These are phyloP conservation scores for Plenodomus lindquistii DNA, from an alignment of 2,329 filamentous ascomycete genomes.

Conservation along the genomic window DNA sequence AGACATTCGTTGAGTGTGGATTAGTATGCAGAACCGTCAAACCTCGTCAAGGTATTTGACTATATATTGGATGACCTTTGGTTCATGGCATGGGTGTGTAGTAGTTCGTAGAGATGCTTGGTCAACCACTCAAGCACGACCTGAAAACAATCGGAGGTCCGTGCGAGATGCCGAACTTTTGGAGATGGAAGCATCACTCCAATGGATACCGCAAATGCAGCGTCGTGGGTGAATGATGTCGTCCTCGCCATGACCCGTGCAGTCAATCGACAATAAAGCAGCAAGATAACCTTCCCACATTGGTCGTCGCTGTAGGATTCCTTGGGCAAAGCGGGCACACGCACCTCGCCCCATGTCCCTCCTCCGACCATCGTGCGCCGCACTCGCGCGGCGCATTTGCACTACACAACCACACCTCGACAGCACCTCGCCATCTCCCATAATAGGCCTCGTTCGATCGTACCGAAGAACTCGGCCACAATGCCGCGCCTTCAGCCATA, in stretches of 20 bases:
- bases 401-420: constrained; percentile 18
- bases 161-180: neutral
- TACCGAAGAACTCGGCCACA: constrained; percentile 12
- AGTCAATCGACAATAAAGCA: neutral
- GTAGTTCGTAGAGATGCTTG: no score
- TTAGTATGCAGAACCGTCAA: no score
- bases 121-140: no score
- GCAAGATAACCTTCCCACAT: neutral
- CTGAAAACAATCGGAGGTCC: neutral
- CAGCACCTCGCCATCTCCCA: constrained; percentile 18
- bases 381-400: constrained; percentile 37
- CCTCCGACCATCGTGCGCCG: constrained; percentile 30
- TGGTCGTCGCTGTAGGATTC: neutral
- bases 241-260: neutral
- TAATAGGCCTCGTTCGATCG: constrained; percentile 26
- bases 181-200: neutral
- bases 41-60: no score
- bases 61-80: no score
- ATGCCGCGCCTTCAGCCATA: constrained; percentile 30
- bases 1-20: no score
- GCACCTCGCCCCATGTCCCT: constrained; percentile 28
- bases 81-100: no score
- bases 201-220: neutral
- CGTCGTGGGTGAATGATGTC: neutral
- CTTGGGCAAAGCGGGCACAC: neutral